Base-by-base conservation (phyloP, 2,329 filamentous ascomycete species). In the Aureobasidium musti region DNA sequence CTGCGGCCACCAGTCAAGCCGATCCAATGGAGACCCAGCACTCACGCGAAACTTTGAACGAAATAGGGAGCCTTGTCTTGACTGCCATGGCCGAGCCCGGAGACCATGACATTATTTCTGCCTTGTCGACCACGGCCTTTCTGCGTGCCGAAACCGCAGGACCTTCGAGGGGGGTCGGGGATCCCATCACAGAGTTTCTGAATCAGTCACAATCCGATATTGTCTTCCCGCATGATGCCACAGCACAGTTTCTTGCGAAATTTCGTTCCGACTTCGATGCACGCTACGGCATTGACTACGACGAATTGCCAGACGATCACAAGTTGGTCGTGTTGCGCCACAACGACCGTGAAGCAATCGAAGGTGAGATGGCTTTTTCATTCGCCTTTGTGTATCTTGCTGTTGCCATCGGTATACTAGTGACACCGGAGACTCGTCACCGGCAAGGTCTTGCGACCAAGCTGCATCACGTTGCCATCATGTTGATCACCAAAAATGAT, bases 11-110 rank as follows among this genome's bases (percentile, higher is more conserved):
- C 0, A 60, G 56, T 28, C 56, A 60, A 14, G 26, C 30, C 28
- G 56, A 60, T 23, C 41, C 26, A 2, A 47, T 60, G 56, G 56
- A 60, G 1, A 60, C 10, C 3, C 39, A 60, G 7, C 41, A 35
- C 28, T 60, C 56, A 11, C 56, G 56, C 28, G 56, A 60, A n/a
- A 60, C 56, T 21, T 8, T 60, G 26, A 35, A 60, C 10, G 56
- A 60, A 23, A 28, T 60, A 3, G 56, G 56, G 6, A 60, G 56
- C 35, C 56, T 60, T 49, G 56, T 60, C 5, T 17, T 60, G 23
- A 60, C 56, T 2, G 56, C 56, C 19, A 60, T 60, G 56, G 56
- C 56, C 10, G 56, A 60, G 41, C 56, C 56, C 11, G 56, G 56
- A 2, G 56, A 60, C 19, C 56, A 60, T 17, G 56, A 60, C 19